Percentiles rank a stretch among this genome's conserved stretches.
phyloP scores from a whole-genome alignment of 2,329 filamentous ascomycete species.

The Bipolaris bicolor region DNA sequence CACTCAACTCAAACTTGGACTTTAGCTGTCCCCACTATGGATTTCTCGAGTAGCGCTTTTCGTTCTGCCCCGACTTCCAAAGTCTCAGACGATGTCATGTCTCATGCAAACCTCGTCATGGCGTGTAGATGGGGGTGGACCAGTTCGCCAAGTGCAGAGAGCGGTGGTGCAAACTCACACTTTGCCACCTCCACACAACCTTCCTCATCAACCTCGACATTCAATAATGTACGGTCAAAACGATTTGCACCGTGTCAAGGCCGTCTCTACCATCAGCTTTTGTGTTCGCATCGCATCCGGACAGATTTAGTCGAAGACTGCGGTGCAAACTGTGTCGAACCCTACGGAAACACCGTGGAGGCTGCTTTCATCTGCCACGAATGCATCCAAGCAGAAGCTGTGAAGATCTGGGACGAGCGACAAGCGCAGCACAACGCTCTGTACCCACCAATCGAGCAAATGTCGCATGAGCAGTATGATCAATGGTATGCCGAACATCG shows the following conservation, averaged over 20 bases:
- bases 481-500: conserved; percentile 40
- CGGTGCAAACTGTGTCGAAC: conserved; percentile 44
- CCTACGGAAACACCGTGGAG: conserved; percentile 23
- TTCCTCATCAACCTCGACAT: conserved; percentile 14
- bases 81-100: conserved; percentile 42
- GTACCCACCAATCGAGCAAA: conserved; percentile 37
- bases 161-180: conserved; percentile 17
- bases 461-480: conserved; percentile 43
- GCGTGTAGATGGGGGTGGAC: conserved; percentile 46
- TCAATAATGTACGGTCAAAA: conserved; percentile 34
- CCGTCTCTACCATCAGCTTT: conserved; percentile 45
- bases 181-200: conserved; percentile 13
- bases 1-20: conserved; percentile 4
- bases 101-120: conserved; percentile 42
- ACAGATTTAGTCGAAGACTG: conserved; percentile 47
- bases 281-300: conserved; percentile 45
- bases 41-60: conserved; percentile 42
- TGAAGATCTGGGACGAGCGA: conserved; percentile 37
- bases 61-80: conserved; percentile 20
- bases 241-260: conserved; percentile 44
- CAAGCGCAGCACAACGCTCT: conserved; percentile 35
- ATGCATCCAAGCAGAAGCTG: conserved; percentile 38
- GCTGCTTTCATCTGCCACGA: conserved; percentile 42
- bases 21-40: conserved; percentile 26
- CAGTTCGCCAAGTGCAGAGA: conserved; percentile 26